Conservation (phyloP, 2,329 filamentous ascomycete species). For the Ramichloridium luteum region DNA sequence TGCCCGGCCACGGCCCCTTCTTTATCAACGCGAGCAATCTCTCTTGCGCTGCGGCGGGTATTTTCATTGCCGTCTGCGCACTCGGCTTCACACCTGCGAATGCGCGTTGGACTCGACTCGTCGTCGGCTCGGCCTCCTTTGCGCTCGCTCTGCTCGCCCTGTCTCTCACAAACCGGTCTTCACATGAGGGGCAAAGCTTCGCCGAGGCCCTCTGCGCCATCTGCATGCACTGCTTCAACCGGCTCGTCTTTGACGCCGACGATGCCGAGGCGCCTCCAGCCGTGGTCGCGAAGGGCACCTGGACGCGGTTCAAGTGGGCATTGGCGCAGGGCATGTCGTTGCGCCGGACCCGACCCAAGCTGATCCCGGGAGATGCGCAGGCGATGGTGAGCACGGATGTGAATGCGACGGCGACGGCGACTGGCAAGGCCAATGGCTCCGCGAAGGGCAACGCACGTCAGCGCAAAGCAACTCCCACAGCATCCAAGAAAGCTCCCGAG, state of each 20-base stretch:
- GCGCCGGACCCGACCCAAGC: neutral
- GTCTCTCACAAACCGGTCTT: neutral
- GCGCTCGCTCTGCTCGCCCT: neutral
- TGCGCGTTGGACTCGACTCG: neutral
- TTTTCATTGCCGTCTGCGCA: neutral
- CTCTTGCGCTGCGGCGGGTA: neutral
- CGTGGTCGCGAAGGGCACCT: too few species aligned
- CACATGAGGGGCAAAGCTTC: constrained; percentile 1
- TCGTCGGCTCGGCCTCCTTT: neutral
- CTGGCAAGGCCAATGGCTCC: neutral
- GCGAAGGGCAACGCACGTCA: neutral
- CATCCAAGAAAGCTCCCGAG: neutral
- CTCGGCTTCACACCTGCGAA: neutral
- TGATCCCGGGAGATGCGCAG: neutral
- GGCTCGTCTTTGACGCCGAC: neutral
- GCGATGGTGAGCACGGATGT: neutral
- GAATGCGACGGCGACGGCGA: too few species aligned
- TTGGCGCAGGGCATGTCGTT: neutral
- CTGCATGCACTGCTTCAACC: neutral
- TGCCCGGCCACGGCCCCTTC: neutral
- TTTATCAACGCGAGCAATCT: neutral
- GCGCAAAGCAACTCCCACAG: neutral
- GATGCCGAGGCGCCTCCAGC: neutral
- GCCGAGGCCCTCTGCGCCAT: neutral
- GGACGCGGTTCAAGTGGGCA: neutral